Percentiles rank a stretch among this genome's conserved stretches.
These are phyloP conservation scores for Trichoderma breve DNA, from an alignment of 2,329 filamentous ascomycete species.

Conservation along the genomic window DNA sequence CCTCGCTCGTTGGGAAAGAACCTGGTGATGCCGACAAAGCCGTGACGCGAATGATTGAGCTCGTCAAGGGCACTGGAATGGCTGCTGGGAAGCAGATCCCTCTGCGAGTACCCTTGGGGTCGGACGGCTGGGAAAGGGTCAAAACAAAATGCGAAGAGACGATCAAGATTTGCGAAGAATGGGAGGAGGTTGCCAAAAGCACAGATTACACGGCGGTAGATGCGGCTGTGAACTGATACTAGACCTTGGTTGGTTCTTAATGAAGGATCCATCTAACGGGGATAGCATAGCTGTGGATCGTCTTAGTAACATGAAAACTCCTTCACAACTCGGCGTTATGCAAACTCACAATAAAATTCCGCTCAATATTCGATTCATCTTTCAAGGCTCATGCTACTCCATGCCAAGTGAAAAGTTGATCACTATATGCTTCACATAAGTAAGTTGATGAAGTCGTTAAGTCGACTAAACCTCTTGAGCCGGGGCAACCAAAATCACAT, in stretches of 20 bases:
- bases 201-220: constrained; percentile 38
- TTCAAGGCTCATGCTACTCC: no score
- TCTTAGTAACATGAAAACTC: background rate
- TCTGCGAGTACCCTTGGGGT: constrained; percentile 51
- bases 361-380: no score
- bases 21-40: constrained; percentile 51
- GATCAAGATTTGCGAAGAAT: constrained; percentile 47
- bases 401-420: no score
- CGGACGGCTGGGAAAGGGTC: constrained; percentile 49
- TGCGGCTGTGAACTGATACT: background rate
- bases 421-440: no score
- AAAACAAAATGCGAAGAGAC: constrained; percentile 51
- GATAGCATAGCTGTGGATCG: background rate
- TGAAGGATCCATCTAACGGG: background rate
- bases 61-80: constrained; percentile 48
- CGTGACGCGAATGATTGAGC: constrained; percentile 51
- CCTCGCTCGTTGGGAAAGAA: constrained; percentile 34
- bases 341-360: no score
- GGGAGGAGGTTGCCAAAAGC: constrained; percentile 48
- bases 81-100: constrained; percentile 37
- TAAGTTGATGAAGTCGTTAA: no score
- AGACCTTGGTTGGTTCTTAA: background rate
- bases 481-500: no score
- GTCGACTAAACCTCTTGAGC: no score
- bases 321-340: no score